Conservation (phyloP, 73 alveolate species). For the Stentor roeselii region DNA sequence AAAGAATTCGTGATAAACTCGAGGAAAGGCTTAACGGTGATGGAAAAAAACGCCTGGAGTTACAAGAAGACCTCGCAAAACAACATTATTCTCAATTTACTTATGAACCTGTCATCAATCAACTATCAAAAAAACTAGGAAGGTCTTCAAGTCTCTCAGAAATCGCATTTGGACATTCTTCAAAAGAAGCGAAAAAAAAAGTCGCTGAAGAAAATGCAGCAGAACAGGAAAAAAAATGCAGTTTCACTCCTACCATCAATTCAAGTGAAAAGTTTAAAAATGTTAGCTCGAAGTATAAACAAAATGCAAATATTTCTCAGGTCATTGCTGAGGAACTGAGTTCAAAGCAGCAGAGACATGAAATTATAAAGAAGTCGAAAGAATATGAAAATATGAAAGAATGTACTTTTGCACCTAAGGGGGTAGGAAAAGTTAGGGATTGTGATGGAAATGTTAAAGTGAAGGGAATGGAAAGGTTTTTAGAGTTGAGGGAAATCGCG, state of each 20-base stretch:
- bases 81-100: constrained; percentile 21
- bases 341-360: background rate
- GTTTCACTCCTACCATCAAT: constrained; percentile 1
- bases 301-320: background rate
- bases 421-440: background rate
- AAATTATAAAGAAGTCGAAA: background rate
- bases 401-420: constrained; percentile 4
- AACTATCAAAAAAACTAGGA: background rate
- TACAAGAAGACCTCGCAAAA: background rate
- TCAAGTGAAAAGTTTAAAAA: background rate
- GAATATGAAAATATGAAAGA: constrained; percentile 17
- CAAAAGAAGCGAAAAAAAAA: background rate
- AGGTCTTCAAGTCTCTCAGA: constrained; percentile 16
- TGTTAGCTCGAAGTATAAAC: background rate
- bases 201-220: constrained; percentile 18
- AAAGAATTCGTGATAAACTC: background rate
- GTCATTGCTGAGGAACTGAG: background rate
- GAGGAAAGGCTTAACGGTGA: background rate
- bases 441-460: background rate
- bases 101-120: background rate
- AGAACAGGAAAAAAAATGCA: constrained; percentile 13
- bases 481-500: constrained; percentile 5
- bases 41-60: background rate
- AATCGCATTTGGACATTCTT: background rate
- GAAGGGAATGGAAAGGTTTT: constrained; percentile 16